Conservation (phyloP, 352 stramenopile species). For the Saprolegnia parasitica region DNA sequence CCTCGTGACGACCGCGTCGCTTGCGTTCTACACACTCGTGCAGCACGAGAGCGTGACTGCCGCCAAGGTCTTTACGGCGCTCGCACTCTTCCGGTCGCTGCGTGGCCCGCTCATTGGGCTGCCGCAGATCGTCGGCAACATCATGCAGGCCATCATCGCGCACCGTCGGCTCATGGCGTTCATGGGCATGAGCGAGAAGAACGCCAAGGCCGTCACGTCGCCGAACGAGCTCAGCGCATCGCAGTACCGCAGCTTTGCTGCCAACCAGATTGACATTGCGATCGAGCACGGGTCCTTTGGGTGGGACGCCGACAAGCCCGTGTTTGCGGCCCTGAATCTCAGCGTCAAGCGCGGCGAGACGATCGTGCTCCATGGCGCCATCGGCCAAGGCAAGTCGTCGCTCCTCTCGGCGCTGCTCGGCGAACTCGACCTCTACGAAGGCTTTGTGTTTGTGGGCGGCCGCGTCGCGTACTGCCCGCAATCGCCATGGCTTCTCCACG, state of each 20-base stretch:
- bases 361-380: constrained; percentile 53
- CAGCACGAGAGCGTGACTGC: constrained; percentile 29
- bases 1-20: constrained; percentile 30
- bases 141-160: constrained; percentile 32
- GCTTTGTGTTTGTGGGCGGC: constrained; percentile 3
- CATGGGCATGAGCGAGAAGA: constrained; percentile 29
- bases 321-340: constrained; percentile 32
- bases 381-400: constrained; percentile 25
- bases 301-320: constrained; percentile 30
- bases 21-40: constrained; percentile 30
- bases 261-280: constrained; percentile 29
- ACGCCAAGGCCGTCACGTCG: constrained; percentile 17
- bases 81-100: constrained; percentile 31
- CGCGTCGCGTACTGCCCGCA: constrained; percentile 48
- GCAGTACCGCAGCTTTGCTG: constrained; percentile 34
- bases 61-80: constrained; percentile 33
- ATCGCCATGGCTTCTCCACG: constrained; percentile 85
- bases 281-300: constrained; percentile 34
- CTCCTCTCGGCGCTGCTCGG: constrained; percentile 9
- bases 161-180: constrained; percentile 33
- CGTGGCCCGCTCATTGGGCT: constrained; percentile 31
- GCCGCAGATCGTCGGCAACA: constrained; percentile 25
- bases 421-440: constrained; percentile 13
- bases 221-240: neutral
- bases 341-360: constrained; percentile 36